Percentiles rank a stretch among this genome's conserved stretches.
Evolutionary conservation across 139 green algal genomes (phyloP).

Genomic region (Ulvella scutata): DNA sequence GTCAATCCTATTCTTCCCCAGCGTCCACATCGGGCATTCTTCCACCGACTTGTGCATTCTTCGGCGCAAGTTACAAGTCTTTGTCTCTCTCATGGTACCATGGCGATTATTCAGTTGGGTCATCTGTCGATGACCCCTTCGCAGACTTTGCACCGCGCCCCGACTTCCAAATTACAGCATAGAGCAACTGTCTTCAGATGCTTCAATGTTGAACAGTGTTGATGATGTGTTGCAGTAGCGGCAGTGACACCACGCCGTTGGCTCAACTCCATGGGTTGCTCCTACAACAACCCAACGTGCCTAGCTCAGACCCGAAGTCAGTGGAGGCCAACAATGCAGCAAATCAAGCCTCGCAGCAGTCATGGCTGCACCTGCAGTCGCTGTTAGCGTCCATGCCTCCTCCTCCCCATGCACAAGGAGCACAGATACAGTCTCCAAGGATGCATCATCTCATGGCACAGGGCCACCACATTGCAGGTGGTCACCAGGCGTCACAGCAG

Average conservation of each 20-base stretch:
- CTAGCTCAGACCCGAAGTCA: not conserved
- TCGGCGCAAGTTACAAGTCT: not conserved
- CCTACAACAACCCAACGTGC: not conserved
- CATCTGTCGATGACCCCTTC: not conserved
- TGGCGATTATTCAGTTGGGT: not conserved
- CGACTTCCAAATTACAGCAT: not conserved
- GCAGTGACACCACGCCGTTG: not conserved
- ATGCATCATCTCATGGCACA: too few species aligned
- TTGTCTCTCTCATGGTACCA: not conserved
- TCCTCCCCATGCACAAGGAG: not conserved
- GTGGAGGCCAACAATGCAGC: not conserved
- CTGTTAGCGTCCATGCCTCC: not conserved
- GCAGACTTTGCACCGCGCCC: not conserved
- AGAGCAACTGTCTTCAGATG: not conserved
- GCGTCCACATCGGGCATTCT: too few species aligned
- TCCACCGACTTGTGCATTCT: too few species aligned
- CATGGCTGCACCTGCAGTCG: not conserved
- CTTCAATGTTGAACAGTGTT: not conserved
- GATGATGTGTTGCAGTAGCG: not conserved
- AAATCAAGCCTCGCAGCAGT: not conserved
- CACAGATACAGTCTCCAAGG: too few species aligned
- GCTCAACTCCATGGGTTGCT: not conserved
- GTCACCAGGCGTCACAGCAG: not conserved
- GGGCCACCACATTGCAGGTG: too few species aligned
- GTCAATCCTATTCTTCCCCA: too few species aligned